phyloP scores from a whole-genome alignment of 441 rosid genomes.

The Melianthus villosus region DNA sequence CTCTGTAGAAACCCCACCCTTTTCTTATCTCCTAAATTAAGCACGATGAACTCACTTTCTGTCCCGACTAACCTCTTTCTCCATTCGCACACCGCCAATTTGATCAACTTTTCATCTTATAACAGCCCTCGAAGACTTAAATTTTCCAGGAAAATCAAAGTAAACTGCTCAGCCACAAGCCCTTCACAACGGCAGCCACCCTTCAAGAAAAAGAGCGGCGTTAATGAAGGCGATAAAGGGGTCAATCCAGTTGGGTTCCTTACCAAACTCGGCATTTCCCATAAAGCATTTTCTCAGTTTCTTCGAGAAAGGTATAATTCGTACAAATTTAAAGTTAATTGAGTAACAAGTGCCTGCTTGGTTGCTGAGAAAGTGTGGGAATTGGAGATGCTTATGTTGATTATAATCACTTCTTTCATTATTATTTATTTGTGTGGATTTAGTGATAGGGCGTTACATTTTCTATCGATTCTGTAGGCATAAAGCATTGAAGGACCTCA shows the following conservation, averaged over 20 bases:
- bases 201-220: conserved; percentile 19
- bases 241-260: conserved; percentile 60
- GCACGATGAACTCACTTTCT: conserved; percentile 22
- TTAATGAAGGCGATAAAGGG: conserved; percentile 25
- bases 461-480: conserved; percentile 37
- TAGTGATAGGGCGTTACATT: neutral
- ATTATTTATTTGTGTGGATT: conserved; percentile 1
- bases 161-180: conserved; percentile 24
- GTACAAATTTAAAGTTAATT: neutral
- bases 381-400: conserved; percentile 1
- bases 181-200: conserved; percentile 15
- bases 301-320: conserved; percentile 69
- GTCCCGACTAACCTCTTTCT: conserved; percentile 18
- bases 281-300: conserved; percentile 65
- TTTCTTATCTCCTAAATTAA: conserved; percentile 8
- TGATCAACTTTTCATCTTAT: conserved; percentile 11
- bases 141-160: conserved; percentile 13
- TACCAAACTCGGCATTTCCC: conserved; percentile 48
- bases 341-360: conserved; percentile 2
- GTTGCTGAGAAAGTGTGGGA: conserved; percentile 5
- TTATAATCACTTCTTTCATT: neutral
- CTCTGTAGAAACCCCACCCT: neutral
- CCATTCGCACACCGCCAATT: conserved; percentile 12
- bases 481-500: conserved; percentile 69
- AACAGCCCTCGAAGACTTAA: conserved; percentile 13